These are phyloP conservation scores for Solanum bulbocastanum DNA, from an alignment of 257 asterid genomes.

Conservation along the genomic window DNA sequence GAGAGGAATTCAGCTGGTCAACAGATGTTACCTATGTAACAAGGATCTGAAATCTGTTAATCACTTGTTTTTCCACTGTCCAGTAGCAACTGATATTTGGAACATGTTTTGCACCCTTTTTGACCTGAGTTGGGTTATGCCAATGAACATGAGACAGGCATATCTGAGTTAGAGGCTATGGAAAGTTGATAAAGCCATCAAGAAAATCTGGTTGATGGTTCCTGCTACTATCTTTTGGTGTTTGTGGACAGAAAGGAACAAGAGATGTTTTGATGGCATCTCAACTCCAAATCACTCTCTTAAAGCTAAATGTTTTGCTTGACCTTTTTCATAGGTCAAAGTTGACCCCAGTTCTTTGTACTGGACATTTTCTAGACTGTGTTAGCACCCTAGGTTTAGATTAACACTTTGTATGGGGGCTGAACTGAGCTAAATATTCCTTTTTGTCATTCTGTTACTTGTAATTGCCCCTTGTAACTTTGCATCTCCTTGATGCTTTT, in stretches of 20 bases:
- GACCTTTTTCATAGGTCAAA: not conserved
- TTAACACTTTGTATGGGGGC: not conserved
- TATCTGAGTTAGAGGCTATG: not conserved
- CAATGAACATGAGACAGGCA: not conserved
- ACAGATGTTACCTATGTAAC: not conserved
- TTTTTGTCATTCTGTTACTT: not conserved
- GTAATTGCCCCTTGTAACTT: not conserved
- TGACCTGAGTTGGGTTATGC: not conserved
- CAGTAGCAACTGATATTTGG: not conserved
- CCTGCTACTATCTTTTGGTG: not conserved
- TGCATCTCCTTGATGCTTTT: not conserved
- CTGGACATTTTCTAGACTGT: not conserved
- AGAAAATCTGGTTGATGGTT: not conserved
- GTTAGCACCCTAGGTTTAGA: not conserved
- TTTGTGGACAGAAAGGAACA: not conserved
- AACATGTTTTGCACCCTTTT: not conserved
- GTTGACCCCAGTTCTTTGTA: not conserved
- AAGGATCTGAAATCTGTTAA: not conserved
- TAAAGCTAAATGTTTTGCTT: not conserved
- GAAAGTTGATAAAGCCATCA: not conserved
- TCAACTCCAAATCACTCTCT: not conserved
- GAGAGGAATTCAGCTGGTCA: not conserved
- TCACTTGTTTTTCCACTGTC: not conserved
- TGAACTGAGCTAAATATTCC: not conserved
- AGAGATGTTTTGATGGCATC: not conserved